Base-by-base conservation (phyloP, 23 red algal species). In the Rhodosorus marinus region DNA sequence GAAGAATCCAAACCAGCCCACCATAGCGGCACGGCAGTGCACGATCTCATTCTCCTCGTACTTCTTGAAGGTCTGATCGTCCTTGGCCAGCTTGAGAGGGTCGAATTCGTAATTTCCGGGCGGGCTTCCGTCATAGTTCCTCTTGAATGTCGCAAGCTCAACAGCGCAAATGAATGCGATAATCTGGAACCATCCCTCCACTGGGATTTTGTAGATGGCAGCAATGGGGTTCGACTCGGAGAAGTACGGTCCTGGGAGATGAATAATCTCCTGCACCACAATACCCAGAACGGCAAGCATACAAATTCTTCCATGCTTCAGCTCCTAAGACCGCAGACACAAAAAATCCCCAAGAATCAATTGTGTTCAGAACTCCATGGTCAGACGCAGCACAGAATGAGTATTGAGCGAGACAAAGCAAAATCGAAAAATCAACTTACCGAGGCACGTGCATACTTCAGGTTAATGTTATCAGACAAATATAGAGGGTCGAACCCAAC, bases 131-230 rank as follows among this genome's bases (percentile, higher is more conserved):
- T 80, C 69, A 45, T 74, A 92, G 8, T 52, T 72, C 49, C 42
- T 62, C 68, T 81, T 80, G 70, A 92, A 92, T 2, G 83, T 92
- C 28, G 47, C 74, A 0, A 92, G 48, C 43, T 92, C 83, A 34
- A 92, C 31, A 8, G 81, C n/a, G 14, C 27, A 50, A 26, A 92
- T 81, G 35, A 58, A 40, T 5, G 40, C 33, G 22, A 92, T 55
- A 49, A 92, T 92, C 55, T 92, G 83, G 38, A 80, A 29, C 83
- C 83, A 92, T 21, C 73, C 83, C 25, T 64, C 83, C 26, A 92
- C 52, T 0, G 83, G 83, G 20, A 92, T 75, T 36, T 75, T 33
- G 27, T 92, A 74, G 42, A 80, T 80, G 43, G 83, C 83, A 30
- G 62, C 69, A 53, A 92, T 50, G 8, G 83, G 66, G 40, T 80